Evolutionary conservation across 192 early-diverging fungal genomes (phyloP).

Genomic region (Thamnidium elegans): DNA sequence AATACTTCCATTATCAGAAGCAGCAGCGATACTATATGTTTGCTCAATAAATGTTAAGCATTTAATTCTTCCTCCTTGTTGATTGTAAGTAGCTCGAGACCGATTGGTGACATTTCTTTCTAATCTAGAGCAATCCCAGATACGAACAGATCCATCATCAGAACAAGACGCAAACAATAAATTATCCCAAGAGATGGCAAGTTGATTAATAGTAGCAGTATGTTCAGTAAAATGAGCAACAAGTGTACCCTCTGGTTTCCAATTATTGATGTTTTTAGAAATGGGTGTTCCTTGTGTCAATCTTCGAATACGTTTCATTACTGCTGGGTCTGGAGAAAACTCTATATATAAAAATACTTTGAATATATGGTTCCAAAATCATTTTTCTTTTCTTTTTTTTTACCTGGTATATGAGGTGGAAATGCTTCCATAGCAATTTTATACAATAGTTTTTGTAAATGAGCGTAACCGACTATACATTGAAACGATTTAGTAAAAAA

Average conservation of each 20-base stretch:
- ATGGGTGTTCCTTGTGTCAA: slow-evolving; percentile 35
- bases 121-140: slow-evolving; percentile 81
- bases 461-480: slow-evolving; percentile 22
- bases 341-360: slow-evolving; percentile 13
- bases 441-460: slow-evolving; percentile 42
- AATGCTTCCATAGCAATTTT: slow-evolving; percentile 56
- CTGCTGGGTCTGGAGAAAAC: slow-evolving; percentile 22
- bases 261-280: slow-evolving; percentile 47
- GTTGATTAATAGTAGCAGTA: slow-evolving; percentile 68
- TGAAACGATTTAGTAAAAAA: background rate
- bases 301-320: slow-evolving; percentile 32
- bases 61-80: slow-evolving; percentile 74
- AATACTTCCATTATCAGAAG: slow-evolving; percentile 79
- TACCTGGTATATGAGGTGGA: slow-evolving; percentile 35
- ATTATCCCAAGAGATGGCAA: slow-evolving; percentile 68
- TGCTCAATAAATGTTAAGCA: slow-evolving; percentile 76
- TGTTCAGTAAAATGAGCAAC: slow-evolving; percentile 86
- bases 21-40: slow-evolving; percentile 73
- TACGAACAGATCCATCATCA: slow-evolving; percentile 76
- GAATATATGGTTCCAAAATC: background rate
- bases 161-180: slow-evolving; percentile 79
- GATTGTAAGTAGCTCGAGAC: slow-evolving; percentile 65
- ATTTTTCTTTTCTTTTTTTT: background rate
- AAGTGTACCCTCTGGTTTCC: slow-evolving; percentile 77
- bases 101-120: slow-evolving; percentile 84